A percentile compares a stretch with the other conserved stretches of the same genome.
Conservation (phyloP, 768 basidiomycete genomes). For the Termitomyces sp. region DNA sequence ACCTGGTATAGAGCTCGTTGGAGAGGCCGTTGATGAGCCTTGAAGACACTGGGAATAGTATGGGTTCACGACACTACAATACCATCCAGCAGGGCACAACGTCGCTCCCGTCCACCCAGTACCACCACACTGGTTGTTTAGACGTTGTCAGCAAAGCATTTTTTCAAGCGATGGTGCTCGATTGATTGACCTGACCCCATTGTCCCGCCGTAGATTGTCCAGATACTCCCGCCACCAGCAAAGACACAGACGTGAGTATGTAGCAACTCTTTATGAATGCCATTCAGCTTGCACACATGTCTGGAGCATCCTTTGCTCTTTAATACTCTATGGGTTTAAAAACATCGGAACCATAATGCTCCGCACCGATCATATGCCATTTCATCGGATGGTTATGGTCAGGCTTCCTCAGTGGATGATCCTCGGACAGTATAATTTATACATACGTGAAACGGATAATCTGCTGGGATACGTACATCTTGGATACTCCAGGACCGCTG, state of each 20-base stretch:
- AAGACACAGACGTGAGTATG: slow-evolving; percentile 5
- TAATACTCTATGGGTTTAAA: neutral
- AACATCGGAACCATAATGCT: neutral
- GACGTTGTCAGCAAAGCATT: neutral
- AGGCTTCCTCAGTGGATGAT: slow-evolving; percentile 1
- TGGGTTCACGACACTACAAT: slow-evolving; percentile 36
- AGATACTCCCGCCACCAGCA: slow-evolving; percentile 1
- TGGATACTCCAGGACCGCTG: neutral
- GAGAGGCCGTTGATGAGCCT: slow-evolving; percentile 25
- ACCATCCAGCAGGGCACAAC: slow-evolving; percentile 39
- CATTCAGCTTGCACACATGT: neutral
- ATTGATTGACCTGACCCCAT: slow-evolving; percentile 33
- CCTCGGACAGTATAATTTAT: slow-evolving; percentile 1
- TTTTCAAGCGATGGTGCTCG: neutral
- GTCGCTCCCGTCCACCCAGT: slow-evolving; percentile 48
- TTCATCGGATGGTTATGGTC: slow-evolving; percentile 22
- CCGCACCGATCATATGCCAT: slow-evolving; percentile 30
- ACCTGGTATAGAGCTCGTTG: slow-evolving; percentile 13
- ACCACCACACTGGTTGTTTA: slow-evolving; percentile 42
- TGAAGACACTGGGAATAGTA: slow-evolving; percentile 54
- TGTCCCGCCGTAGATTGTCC: slow-evolving; percentile 18
- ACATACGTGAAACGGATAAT: slow-evolving; percentile 4
- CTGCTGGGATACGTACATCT: neutral
- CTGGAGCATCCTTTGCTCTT: neutral
- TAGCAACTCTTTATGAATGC: slow-evolving; percentile 3